A percentile compares a stretch with the other conserved stretches of the same genome.
Evolutionary conservation across 2,329 filamentous ascomycete species (phyloP).

Genomic region (Colletotrichum ledebouriae): DNA sequence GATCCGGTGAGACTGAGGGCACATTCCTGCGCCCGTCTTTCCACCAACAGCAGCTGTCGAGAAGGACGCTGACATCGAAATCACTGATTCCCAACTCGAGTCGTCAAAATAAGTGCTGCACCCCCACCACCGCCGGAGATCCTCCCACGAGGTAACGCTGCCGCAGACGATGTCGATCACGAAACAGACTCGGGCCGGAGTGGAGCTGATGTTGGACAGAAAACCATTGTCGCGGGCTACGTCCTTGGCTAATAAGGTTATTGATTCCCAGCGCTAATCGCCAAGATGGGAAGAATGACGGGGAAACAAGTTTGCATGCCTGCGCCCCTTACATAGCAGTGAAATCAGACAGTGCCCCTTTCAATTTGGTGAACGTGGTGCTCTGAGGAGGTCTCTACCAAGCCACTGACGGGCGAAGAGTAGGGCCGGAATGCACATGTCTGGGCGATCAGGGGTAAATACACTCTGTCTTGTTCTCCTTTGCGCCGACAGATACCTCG

Average conservation of each 20-base stretch:
- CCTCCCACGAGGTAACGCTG: background rate
- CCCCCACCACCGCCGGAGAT: background rate
- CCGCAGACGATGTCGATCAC: background rate
- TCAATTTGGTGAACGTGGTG: background rate
- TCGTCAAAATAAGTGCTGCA: no score
- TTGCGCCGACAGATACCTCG: background rate
- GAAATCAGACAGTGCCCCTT: background rate
- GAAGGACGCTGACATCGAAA: no score
- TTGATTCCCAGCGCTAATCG: background rate
- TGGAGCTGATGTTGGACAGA: background rate
- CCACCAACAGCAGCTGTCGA: no score
- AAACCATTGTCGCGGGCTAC: background rate
- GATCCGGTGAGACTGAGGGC: background rate
- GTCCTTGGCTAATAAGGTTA: constrained; percentile 13
- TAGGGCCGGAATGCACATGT: constrained; percentile 15
- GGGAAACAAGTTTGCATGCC: constrained; percentile 4
- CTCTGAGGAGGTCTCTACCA: background rate
- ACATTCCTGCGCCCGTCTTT: background rate
- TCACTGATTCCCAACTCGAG: no score
- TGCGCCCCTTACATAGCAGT: constrained; percentile 23
- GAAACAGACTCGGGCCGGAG: background rate
- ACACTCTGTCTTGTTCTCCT: background rate
- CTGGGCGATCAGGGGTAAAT: constrained; percentile 23
- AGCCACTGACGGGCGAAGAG: constrained; percentile 18
- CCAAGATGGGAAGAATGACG: constrained; percentile 18